A percentile compares a stretch with the other conserved stretches of the same genome.
phyloP scores from a whole-genome alignment of 176 grass and related monocot genomes.

The Musa acuminata region DNA sequence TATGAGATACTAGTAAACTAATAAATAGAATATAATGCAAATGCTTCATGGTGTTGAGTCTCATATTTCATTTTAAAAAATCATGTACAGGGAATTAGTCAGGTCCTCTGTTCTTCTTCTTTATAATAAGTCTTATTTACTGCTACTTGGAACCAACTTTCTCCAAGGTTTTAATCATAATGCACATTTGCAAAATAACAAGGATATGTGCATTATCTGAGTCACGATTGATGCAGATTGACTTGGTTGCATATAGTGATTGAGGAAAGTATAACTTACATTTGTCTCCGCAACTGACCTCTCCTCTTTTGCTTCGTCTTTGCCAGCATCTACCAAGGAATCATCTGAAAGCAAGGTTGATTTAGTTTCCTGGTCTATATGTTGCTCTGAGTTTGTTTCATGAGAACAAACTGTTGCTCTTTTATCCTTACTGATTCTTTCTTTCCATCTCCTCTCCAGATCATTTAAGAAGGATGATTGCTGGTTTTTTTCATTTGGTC shows the following conservation, averaged over 20 bases:
- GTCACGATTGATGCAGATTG: not conserved
- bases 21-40: not conserved
- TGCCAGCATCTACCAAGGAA: not conserved
- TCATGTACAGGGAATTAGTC: not conserved
- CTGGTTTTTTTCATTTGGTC: not conserved
- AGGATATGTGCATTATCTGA: not conserved
- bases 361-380: constrained; percentile 9
- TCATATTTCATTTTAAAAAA: not conserved
- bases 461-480: constrained; percentile 8
- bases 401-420: not conserved
- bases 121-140: not conserved
- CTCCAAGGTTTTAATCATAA: not conserved
- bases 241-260: not conserved
- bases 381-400: constrained; percentile 1
- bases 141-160: not conserved
- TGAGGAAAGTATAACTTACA: constrained; percentile 30
- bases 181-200: not conserved
- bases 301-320: constrained; percentile 1
- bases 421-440: constrained; percentile 23
- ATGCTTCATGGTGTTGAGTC: not conserved
- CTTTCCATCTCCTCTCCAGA: constrained; percentile 12
- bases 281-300: constrained; percentile 1
- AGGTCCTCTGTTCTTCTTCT: not conserved
- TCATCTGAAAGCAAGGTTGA: constrained; percentile 7
- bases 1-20: not conserved